These are phyloP conservation scores for Cystofilobasidium macerans DNA, from an alignment of 768 basidiomycete genomes.

Conservation along the genomic window DNA sequence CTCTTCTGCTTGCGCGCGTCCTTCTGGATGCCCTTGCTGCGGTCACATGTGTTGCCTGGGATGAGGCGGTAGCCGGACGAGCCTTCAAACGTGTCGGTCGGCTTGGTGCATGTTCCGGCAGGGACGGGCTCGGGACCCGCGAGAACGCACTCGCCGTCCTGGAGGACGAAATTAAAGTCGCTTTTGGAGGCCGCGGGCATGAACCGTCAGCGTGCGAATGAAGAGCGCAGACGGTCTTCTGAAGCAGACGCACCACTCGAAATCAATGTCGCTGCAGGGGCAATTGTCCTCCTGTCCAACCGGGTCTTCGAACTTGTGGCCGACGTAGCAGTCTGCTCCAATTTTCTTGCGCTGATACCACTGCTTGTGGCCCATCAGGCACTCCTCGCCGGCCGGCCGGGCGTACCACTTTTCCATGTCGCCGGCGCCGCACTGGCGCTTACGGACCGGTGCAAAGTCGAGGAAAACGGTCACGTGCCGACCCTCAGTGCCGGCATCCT, in stretches of 20 bases:
- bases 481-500: conserved; percentile 47
- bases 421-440: conserved; percentile 53
- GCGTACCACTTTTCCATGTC: conserved; percentile 91
- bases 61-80: conserved; percentile 87
- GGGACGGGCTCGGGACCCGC: conserved; percentile 82
- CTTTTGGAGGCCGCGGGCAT: too few species aligned
- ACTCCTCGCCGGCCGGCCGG: conserved; percentile 53
- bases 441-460: conserved; percentile 63
- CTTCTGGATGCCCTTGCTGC: conserved; percentile 50
- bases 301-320: conserved; percentile 78
- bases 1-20: conserved; percentile 60
- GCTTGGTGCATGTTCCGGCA: conserved; percentile 54
- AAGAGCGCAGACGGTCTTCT: not conserved
- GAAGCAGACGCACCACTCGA: conserved; percentile 61
- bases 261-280: conserved; percentile 73
- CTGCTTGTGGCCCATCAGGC: conserved; percentile 97
- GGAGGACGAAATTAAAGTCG: conserved; percentile 78
- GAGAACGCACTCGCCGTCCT: conserved; percentile 63
- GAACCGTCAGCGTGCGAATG: too few species aligned
- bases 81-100: conserved; percentile 59
- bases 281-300: conserved; percentile 69
- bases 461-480: conserved; percentile 64
- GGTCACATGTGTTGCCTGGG: conserved; percentile 77
- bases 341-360: conserved; percentile 80
- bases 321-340: conserved; percentile 77